These are phyloP conservation scores for Astragalus membranaceus DNA, from an alignment of 306 rosid species.

Conservation along the genomic window DNA sequence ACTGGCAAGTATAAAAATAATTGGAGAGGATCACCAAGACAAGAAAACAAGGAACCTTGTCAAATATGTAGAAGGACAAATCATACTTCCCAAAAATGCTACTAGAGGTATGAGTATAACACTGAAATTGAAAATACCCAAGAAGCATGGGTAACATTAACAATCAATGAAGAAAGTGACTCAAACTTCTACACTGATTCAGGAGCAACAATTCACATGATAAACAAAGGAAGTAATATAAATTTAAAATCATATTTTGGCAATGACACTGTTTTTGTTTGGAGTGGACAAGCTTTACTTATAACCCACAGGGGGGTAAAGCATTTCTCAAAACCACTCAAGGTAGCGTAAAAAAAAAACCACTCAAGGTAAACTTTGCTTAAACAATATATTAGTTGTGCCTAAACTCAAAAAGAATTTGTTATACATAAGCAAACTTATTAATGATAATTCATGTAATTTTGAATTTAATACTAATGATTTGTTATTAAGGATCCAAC, in stretches of 20 bases:
- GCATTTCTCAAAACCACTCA: neutral
- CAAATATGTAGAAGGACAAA: too few species aligned
- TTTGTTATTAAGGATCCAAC: neutral
- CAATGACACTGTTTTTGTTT: neutral
- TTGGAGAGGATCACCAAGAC: too few species aligned
- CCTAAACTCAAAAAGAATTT: conserved; percentile 5
- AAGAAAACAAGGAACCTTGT: too few species aligned
- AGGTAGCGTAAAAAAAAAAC: too few species aligned
- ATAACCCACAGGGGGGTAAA: neutral
- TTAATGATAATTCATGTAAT: neutral
- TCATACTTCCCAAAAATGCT: too few species aligned
- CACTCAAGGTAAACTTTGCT: neutral
- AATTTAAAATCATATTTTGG: neutral
- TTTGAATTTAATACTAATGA: neutral
- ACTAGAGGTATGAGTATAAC: neutral
- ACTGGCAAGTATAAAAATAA: too few species aligned
- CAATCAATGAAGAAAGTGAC: neutral
- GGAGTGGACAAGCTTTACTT: neutral
- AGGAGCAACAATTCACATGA: neutral
- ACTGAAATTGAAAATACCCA: neutral
- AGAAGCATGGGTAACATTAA: neutral
- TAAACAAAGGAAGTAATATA: neutral
- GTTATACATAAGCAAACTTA: neutral
- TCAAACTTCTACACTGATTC: neutral
- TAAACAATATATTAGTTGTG: conserved; percentile 5